Evolutionary conservation across 2,329 filamentous ascomycete species (phyloP).

Genomic region (Colletotrichum sp.): DNA sequence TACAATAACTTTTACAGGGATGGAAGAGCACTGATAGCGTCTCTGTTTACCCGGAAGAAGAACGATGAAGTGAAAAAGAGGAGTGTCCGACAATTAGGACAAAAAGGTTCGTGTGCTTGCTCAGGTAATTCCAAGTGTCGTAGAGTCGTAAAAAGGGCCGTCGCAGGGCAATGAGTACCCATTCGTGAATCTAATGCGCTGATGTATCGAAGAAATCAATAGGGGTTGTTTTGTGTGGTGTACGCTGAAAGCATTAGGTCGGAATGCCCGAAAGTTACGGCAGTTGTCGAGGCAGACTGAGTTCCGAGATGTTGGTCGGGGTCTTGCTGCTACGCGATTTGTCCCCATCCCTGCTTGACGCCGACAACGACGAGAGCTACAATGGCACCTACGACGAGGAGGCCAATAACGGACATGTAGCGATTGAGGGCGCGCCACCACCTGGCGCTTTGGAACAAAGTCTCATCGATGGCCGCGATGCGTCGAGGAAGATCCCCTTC

Average conservation of each 20-base stretch:
- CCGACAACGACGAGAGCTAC: conserved; percentile 58
- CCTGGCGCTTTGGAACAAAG: conserved; percentile 54
- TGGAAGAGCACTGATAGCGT: not conserved
- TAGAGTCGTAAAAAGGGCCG: conserved; percentile 18
- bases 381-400: conserved; percentile 58
- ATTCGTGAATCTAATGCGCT: conserved; percentile 9
- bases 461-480: conserved; percentile 43
- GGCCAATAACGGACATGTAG: conserved; percentile 60
- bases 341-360: conserved; percentile 53
- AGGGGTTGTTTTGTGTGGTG: not conserved
- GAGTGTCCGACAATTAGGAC: not conserved
- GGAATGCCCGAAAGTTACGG: not conserved
- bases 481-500: conserved; percentile 39
- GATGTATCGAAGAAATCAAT: not conserved
- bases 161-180: not conserved
- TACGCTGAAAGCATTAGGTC: not conserved
- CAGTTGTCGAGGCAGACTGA: not conserved
- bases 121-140: not conserved
- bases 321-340: not conserved
- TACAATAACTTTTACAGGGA: not conserved
- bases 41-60: not conserved
- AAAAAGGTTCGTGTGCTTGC: not conserved
- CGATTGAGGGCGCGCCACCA: conserved; percentile 68
- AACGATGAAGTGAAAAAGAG: not conserved
- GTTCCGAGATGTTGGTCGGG: not conserved